Percentiles rank a stretch among this genome's conserved stretches.
phyloP scores from a whole-genome alignment of 495 filamentous ascomycete species.

The Opeltia flavorubescens region DNA sequence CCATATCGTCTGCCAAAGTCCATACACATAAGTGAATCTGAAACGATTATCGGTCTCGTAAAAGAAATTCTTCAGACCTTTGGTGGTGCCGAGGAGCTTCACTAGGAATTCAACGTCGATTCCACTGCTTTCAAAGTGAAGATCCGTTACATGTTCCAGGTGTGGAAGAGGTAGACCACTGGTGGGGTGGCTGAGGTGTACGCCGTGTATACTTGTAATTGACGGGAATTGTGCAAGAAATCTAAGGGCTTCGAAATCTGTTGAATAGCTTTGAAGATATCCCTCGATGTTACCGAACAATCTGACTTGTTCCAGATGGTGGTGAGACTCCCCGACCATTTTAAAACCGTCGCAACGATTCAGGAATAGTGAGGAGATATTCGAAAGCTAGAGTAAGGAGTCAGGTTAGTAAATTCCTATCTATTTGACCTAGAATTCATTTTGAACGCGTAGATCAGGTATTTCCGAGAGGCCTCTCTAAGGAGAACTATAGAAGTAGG shows the following conservation, averaged over 20 bases:
- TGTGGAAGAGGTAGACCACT: not conserved
- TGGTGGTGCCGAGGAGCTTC: not conserved
- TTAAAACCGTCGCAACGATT: not conserved
- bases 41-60: not conserved
- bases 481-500: too few species aligned
- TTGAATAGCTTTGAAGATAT: too few species aligned
- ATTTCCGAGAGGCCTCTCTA: not conserved
- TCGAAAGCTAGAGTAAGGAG: too few species aligned
- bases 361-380: too few species aligned
- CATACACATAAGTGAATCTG: not conserved
- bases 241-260: not conserved
- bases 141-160: not conserved
- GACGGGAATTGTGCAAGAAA: not conserved
- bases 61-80: not conserved
- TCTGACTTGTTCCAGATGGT: not conserved
- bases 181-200: not conserved
- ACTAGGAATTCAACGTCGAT: not conserved
- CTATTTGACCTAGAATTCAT: too few species aligned
- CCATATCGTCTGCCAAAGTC: not conserved
- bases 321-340: not conserved
- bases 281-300: not conserved
- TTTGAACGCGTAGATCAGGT: not conserved
- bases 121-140: not conserved
- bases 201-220: not conserved
- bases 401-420: too few species aligned